Percentiles rank a stretch among this genome's conserved stretches.
Conservation (phyloP, 371 early-diverging fungal species). For the Sporodiniella umbellata region DNA sequence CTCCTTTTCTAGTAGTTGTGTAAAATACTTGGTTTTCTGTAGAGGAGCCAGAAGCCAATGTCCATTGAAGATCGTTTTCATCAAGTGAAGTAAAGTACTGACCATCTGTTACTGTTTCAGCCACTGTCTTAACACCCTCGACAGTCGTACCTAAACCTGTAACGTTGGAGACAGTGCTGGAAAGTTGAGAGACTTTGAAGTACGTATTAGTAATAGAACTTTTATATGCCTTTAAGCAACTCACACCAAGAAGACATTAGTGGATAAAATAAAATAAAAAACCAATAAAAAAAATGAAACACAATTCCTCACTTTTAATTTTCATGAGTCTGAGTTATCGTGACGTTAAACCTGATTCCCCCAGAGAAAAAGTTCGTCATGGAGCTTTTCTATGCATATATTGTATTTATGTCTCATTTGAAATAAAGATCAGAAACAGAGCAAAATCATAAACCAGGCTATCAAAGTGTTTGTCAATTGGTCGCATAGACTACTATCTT, state of each 20-base stretch:
- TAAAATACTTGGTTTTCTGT: conserved; percentile 92
- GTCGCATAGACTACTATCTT: too few relatives aligned
- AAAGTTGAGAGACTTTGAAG: conserved; percentile 40
- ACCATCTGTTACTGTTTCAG: conserved; percentile 54
- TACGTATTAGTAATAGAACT: neutral
- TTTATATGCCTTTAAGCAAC: neutral
- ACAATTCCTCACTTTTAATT: neutral
- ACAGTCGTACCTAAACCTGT: conserved; percentile 37
- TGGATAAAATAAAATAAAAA: neutral
- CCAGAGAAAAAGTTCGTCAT: too few relatives aligned
- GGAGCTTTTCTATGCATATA: too few relatives aligned
- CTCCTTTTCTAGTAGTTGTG: conserved; percentile 70
- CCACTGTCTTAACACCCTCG: conserved; percentile 45
- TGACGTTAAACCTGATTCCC: too few relatives aligned
- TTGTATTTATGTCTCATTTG: too few relatives aligned
- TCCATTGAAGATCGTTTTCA: conserved; percentile 72
- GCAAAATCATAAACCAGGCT: too few relatives aligned
- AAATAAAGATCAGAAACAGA: too few relatives aligned
- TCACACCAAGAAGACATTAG: neutral
- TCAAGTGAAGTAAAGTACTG: conserved; percentile 55
- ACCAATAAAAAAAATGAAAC: neutral
- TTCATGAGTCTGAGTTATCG: too few relatives aligned
- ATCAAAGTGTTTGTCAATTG: too few relatives aligned
- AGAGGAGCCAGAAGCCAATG: conserved; percentile 66
- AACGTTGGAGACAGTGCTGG: conserved; percentile 47